Conservation (phyloP, 1,284 basidiomycete genomes). For the Xanthoconium separans region DNA sequence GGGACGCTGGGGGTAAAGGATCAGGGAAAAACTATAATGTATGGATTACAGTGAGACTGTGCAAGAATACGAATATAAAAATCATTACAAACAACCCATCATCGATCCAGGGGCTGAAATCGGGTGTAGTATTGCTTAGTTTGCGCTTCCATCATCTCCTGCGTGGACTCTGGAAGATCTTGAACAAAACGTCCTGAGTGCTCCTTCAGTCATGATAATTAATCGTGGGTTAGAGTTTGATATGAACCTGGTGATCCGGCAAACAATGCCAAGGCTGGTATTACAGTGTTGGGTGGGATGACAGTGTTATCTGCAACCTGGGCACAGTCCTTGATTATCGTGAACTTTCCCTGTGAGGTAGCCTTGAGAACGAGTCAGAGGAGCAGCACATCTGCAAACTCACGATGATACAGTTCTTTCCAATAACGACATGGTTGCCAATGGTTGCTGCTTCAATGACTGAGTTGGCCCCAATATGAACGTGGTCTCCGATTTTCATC, state of each 20-base stretch:
- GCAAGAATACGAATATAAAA: neutral
- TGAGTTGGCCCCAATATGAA: constrained; percentile 85
- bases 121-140: constrained; percentile 78
- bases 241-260: constrained; percentile 82
- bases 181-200: constrained; percentile 73
- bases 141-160: constrained; percentile 75
- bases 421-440: constrained; percentile 93
- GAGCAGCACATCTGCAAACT: constrained; percentile 28
- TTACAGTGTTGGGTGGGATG: constrained; percentile 88
- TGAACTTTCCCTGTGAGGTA: constrained; percentile 83
- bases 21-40: neutral
- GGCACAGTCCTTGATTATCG: constrained; percentile 95
- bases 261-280: constrained; percentile 87
- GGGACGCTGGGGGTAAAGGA: neutral
- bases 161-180: constrained; percentile 88
- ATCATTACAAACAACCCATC: constrained; percentile 6
- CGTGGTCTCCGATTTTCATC: constrained; percentile 94
- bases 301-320: constrained; percentile 87
- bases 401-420: constrained; percentile 93
- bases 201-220: constrained; percentile 7
- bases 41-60: constrained; percentile 4
- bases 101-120: constrained; percentile 51
- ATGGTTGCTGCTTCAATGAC: constrained; percentile 95
- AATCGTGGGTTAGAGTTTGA: neutral
- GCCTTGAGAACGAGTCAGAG: neutral